phyloP scores from a whole-genome alignment of 1,284 basidiomycete genomes.

The Paramarasmius palmivorus region DNA sequence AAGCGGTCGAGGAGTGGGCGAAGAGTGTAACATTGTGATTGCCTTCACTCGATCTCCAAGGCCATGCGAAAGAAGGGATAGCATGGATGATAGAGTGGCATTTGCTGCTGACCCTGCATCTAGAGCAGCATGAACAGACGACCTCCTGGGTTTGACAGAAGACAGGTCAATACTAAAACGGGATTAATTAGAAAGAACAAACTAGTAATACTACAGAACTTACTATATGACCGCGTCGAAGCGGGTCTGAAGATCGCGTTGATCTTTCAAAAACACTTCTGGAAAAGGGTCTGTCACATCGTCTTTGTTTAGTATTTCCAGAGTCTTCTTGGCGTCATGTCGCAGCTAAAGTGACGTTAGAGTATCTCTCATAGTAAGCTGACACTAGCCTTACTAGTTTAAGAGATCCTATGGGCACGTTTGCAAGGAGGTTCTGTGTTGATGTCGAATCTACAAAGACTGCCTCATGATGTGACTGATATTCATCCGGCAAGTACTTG shows the following conservation, averaged over 20 bases:
- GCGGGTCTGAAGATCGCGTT: conserved; percentile 55
- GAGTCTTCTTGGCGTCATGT: conserved; percentile 73
- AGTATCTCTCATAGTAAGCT: background rate
- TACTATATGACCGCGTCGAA: conserved; percentile 71
- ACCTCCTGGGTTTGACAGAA: conserved; percentile 45
- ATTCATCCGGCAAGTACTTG: conserved; percentile 63
- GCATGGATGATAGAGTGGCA: conserved; percentile 57
- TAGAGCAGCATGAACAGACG: conserved; percentile 45
- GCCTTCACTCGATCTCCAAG: conserved; percentile 71
- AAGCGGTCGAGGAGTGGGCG: conserved; percentile 45
- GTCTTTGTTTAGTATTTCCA: conserved; percentile 58
- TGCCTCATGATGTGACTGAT: conserved; percentile 45
- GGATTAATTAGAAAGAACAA: conserved; percentile 8
- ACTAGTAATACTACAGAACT: conserved; percentile 24
- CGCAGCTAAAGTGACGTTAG: conserved; percentile 52
- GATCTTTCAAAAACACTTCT: conserved; percentile 73
- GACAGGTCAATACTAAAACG: conserved; percentile 61
- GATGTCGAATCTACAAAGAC: conserved; percentile 85
- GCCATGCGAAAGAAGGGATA: conserved; percentile 59
- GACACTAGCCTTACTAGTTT: conserved; percentile 53
- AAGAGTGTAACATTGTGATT: conserved; percentile 56
- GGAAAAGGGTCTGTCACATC: conserved; percentile 70
- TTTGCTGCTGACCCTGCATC: conserved; percentile 64
- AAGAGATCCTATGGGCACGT: conserved; percentile 70
- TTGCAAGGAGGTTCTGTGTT: conserved; percentile 79